These are phyloP conservation scores for Allium cepa DNA, from an alignment of 106 monocot species.

Conservation along the genomic window DNA sequence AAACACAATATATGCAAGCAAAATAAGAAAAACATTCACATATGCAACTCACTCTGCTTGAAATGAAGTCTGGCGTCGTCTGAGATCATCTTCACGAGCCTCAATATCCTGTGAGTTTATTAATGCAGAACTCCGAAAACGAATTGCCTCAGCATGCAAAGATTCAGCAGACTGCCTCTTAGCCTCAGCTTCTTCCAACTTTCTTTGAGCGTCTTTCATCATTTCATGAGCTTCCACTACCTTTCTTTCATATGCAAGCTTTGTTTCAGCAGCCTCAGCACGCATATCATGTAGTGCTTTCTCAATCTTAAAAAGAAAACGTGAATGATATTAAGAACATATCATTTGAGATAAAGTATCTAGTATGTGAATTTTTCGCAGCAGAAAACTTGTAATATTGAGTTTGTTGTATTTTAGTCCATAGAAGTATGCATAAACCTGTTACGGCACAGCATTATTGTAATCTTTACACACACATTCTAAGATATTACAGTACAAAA, in stretches of 20 bases:
- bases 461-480: too few relatives aligned
- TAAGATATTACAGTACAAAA: too few relatives aligned
- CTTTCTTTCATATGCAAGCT: slow-evolving; percentile 70
- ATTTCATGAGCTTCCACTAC: slow-evolving; percentile 53
- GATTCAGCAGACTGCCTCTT: slow-evolving; percentile 51
- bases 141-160: slow-evolving; percentile 60
- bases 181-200: slow-evolving; percentile 59
- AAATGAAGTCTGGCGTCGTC: slow-evolving; percentile 41
- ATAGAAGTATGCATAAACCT: too few relatives aligned
- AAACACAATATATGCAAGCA: too few relatives aligned
- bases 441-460: too few relatives aligned
- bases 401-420: too few relatives aligned
- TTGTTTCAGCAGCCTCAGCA: slow-evolving; percentile 77
- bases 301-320: slow-evolving; percentile 47
- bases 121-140: slow-evolving; percentile 32
- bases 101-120: slow-evolving; percentile 82
- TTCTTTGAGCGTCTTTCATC: slow-evolving; percentile 52
- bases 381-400: too few relatives aligned
- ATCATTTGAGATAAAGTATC: too few relatives aligned
- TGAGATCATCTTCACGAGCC: slow-evolving; percentile 86
- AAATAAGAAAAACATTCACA: background rate
- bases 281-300: slow-evolving; percentile 81
- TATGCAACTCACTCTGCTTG: slow-evolving; percentile 49
- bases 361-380: too few relatives aligned
- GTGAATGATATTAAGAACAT: too few relatives aligned